Evolutionary conservation across 371 early-diverging fungal species (phyloP).

Genomic region (Mucor saturninus): DNA sequence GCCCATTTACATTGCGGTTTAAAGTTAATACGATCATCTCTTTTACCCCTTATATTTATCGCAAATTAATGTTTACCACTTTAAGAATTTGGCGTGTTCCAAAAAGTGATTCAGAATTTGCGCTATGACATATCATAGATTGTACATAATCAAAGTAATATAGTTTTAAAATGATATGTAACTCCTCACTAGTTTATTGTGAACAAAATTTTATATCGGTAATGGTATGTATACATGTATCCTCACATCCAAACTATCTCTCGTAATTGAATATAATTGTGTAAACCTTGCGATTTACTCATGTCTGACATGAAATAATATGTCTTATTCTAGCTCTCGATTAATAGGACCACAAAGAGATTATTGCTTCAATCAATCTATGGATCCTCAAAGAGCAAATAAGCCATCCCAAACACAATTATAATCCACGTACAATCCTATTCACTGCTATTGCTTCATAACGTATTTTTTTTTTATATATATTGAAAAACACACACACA

Average conservation of each 20-base stretch:
- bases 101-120: too few relatives aligned
- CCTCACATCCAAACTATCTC: neutral
- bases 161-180: too few relatives aligned
- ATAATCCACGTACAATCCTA: neutral
- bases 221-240: constrained; percentile 1
- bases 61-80: too few relatives aligned
- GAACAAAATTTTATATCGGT: too few relatives aligned
- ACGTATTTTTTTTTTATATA: too few relatives aligned
- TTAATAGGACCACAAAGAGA: neutral
- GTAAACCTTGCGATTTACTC: constrained; percentile 4
- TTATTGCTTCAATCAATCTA: neutral
- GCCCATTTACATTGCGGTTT: too few relatives aligned
- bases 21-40: too few relatives aligned
- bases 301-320: neutral
- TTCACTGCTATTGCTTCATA: neutral
- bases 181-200: too few relatives aligned
- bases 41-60: too few relatives aligned
- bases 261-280: neutral
- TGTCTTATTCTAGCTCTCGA: constrained; percentile 1
- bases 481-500: neutral
- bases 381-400: neutral
- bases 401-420: neutral
- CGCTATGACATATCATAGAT: too few relatives aligned
- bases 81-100: too few relatives aligned
- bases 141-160: too few relatives aligned